Conservation (phyloP, 2,329 filamentous ascomycete species). For the Colletotrichum plurivorum region DNA sequence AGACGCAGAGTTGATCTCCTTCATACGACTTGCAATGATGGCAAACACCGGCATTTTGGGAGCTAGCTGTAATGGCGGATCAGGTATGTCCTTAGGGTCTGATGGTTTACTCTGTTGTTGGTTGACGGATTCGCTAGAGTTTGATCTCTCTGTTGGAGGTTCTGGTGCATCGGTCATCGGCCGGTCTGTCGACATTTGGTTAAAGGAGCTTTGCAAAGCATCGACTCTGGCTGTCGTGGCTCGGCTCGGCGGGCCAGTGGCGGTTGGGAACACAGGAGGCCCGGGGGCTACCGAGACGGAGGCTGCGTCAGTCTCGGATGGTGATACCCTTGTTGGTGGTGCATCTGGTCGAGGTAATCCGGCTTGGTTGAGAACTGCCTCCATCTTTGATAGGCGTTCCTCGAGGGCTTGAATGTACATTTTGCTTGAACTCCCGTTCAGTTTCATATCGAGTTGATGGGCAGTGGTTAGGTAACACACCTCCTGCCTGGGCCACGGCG, state of each 20-base stretch:
- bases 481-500: conserved; percentile 37
- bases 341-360: conserved; percentile 29
- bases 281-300: conserved; percentile 27
- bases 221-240: not conserved
- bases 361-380: conserved; percentile 29
- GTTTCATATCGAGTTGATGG: not conserved
- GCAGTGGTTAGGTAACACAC: conserved; percentile 3
- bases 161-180: not conserved
- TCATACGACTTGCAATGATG: conserved; percentile 24
- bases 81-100: not conserved
- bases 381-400: conserved; percentile 39
- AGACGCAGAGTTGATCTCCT: conserved; percentile 25
- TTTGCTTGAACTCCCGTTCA: conserved; percentile 15
- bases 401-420: conserved; percentile 37
- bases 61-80: conserved; percentile 4
- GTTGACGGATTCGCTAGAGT: not conserved
- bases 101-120: not conserved
- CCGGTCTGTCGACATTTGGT: conserved; percentile 20
- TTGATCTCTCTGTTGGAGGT: not conserved
- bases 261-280: not conserved
- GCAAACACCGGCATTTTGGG: conserved; percentile 32
- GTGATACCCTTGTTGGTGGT: conserved; percentile 28
- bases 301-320: conserved; percentile 33
- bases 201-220: conserved; percentile 5
- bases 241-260: not conserved